phyloP scores from a whole-genome alignment of 257 asterid genomes.

The Solanum sitiens region DNA sequence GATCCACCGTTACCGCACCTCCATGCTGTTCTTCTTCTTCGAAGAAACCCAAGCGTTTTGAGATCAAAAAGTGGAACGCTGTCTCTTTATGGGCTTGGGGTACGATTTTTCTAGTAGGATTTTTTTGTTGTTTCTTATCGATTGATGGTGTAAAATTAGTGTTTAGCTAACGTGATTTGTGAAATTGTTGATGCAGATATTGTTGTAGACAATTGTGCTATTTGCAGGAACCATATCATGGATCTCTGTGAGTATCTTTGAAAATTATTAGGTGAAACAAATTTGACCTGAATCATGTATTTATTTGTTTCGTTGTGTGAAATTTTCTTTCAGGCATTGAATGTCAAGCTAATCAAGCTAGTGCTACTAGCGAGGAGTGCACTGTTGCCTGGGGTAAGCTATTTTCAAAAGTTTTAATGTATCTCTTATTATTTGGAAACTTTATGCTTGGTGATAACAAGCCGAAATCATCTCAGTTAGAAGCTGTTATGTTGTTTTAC shows the following conservation, averaged over 20 bases:
- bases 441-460: neutral
- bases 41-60: slow-evolving; percentile 66
- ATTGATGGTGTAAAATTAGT: neutral
- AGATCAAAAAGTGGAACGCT: slow-evolving; percentile 88
- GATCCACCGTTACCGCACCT: slow-evolving; percentile 49
- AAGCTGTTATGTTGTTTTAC: neutral
- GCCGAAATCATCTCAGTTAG: neutral
- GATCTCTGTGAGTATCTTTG: slow-evolving; percentile 54
- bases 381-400: slow-evolving; percentile 76
- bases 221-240: slow-evolving; percentile 85
- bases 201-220: slow-evolving; percentile 80
- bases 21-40: slow-evolving; percentile 20
- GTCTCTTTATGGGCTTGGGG: slow-evolving; percentile 95
- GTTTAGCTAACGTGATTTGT: neutral
- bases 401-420: neutral
- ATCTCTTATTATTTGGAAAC: neutral
- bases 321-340: slow-evolving; percentile 37
- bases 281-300: neutral
- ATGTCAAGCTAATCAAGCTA: slow-evolving; percentile 76
- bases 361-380: slow-evolving; percentile 72
- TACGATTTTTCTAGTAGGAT: neutral
- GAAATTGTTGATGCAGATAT: slow-evolving; percentile 42
- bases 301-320: neutral
- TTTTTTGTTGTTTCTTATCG: neutral
- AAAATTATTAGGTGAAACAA: neutral